Evolutionary conservation across 2,329 filamentous ascomycete genomes (phyloP).

Genomic region (Orbilia quercus): DNA sequence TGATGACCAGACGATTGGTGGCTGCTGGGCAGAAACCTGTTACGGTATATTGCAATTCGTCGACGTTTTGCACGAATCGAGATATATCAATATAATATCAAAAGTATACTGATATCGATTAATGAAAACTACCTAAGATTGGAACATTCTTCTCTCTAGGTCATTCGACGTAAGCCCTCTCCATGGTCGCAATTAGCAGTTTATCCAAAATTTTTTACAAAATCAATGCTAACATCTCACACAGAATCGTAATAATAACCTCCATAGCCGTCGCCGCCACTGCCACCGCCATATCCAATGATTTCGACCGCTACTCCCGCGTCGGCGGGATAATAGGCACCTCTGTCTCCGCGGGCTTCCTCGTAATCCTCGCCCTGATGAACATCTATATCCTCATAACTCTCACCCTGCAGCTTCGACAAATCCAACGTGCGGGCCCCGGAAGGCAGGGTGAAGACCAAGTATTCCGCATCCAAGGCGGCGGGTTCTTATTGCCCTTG

Average conservation of each 20-base stretch:
- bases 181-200: not conserved
- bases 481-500: constrained; percentile 77
- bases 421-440: constrained; percentile 69
- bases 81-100: not conserved
- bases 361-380: constrained; percentile 82
- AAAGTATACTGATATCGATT: not conserved
- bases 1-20: constrained; percentile 90
- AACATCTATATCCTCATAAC: constrained; percentile 88
- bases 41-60: constrained; percentile 73
- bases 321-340: constrained; percentile 91
- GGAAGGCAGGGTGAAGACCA: constrained; percentile 65
- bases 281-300: constrained; percentile 80
- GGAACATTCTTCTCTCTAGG: constrained; percentile 95
- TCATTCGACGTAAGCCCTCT: constrained; percentile 75
- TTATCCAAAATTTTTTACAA: too few species aligned
- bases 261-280: constrained; percentile 93
- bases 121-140: constrained; percentile 63
- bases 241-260: constrained; percentile 81
- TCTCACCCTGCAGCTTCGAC: constrained; percentile 75
- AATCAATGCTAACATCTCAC: not conserved
- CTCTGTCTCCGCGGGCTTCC: constrained; percentile 82
- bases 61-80: not conserved
- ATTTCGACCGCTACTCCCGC: constrained; percentile 81
- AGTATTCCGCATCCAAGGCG: constrained; percentile 69
- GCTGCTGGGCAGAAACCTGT: constrained; percentile 86